Evolutionary conservation across 108 stramenopile species (phyloP).

Genomic region (Aurantiochytrium sp.): DNA sequence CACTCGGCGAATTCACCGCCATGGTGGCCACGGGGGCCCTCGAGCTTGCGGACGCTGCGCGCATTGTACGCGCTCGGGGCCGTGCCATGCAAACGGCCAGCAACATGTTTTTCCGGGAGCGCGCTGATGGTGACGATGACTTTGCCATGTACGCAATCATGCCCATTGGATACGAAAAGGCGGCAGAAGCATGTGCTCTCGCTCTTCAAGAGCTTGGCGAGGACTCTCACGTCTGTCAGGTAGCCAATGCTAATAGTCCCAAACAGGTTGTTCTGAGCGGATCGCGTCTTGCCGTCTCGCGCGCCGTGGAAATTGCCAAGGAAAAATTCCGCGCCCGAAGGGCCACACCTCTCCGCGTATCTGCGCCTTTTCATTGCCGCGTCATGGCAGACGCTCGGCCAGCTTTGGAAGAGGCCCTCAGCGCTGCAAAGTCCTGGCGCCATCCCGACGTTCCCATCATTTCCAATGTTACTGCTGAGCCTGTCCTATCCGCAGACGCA

Average conservation of each 20-base stretch:
- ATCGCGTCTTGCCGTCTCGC: neutral
- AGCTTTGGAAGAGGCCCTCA: neutral
- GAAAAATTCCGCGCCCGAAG: neutral
- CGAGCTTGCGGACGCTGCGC: neutral
- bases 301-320: neutral
- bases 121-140: neutral
- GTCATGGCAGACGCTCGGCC: neutral
- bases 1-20: neutral
- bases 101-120: neutral
- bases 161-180: neutral
- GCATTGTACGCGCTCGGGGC: neutral
- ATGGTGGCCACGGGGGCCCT: neutral
- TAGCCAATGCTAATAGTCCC: neutral
- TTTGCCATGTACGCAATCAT: neutral
- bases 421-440: neutral
- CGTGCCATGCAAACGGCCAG: constrained; percentile 3
- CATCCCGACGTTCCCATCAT: neutral
- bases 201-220: neutral
- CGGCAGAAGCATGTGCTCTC: neutral
- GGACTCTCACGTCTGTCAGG: neutral
- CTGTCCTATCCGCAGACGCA: neutral
- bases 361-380: neutral
- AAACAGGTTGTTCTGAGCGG: neutral
- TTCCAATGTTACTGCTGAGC: neutral
- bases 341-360: neutral